Evolutionary conservation across 768 basidiomycete species (phyloP).

Genomic region (Polyporus arcularius): DNA sequence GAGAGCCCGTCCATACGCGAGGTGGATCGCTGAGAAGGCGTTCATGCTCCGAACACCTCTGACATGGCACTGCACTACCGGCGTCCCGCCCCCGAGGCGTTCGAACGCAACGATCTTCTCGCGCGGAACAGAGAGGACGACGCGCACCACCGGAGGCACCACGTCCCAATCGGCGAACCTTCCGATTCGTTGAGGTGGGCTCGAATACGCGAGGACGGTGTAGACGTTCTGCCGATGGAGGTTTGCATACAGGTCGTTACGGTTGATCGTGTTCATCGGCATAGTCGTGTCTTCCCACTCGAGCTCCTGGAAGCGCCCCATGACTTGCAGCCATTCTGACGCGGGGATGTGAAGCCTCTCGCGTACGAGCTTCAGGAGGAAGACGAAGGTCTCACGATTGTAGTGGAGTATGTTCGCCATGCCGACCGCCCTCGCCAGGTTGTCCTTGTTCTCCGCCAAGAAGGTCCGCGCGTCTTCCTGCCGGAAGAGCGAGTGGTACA

Average conservation of each 20-base stretch:
- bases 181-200: no score
- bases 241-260: slow-evolving; percentile 49
- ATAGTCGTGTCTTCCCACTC: slow-evolving; percentile 24
- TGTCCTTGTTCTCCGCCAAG: neutral
- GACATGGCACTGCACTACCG: slow-evolving; percentile 28
- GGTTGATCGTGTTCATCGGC: slow-evolving; percentile 32
- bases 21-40: slow-evolving; percentile 29
- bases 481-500: slow-evolving; percentile 48
- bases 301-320: slow-evolving; percentile 38
- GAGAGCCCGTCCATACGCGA: slow-evolving; percentile 21
- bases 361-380: slow-evolving; percentile 44
- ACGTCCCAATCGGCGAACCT: no score
- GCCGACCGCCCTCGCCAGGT: slow-evolving; percentile 14
- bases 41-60: slow-evolving; percentile 23
- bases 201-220: no score
- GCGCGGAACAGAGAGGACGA: slow-evolving; percentile 40
- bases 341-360: slow-evolving; percentile 29
- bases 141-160: slow-evolving; percentile 32
- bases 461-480: slow-evolving; percentile 35
- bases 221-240: slow-evolving; percentile 33
- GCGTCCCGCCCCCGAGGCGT: slow-evolving; percentile 24
- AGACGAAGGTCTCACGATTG: slow-evolving; percentile 47
- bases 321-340: slow-evolving; percentile 44
- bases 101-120: slow-evolving; percentile 26
- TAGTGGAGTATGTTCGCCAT: slow-evolving; percentile 41